These are phyloP conservation scores for apple (Malus domestica) DNA, from an alignment of 306 rosid genomes.

Conservation along the genomic window ASM211411v1 NC_041790.1:19755001-19755500, in stretches of 20 bases:
- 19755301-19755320: slow-evolving; percentile 73
- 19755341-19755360: slow-evolving; percentile 72
- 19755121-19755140: slow-evolving; percentile 68
- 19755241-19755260: slow-evolving; percentile 31
- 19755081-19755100: background rate
- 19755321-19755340: slow-evolving; percentile 72
- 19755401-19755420: slow-evolving; percentile 45
- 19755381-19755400: slow-evolving; percentile 55
- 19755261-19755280: slow-evolving; percentile 55
- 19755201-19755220: slow-evolving; percentile 31
- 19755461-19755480: slow-evolving; percentile 6
- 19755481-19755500: background rate
- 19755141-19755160: slow-evolving; percentile 71
- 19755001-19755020: background rate
- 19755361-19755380: slow-evolving; percentile 65
- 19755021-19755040: background rate
- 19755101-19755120: background rate
- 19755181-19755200: slow-evolving; percentile 53
- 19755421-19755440: slow-evolving; percentile 60
- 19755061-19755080: background rate
- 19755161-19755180: slow-evolving; percentile 81
- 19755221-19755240: slow-evolving; percentile 29
- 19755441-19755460: slow-evolving; percentile 64
- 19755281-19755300: slow-evolving; percentile 63
- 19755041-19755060: background rate